Conservation (phyloP, 306 rosid species). For the Vigna trinervia region DNA sequence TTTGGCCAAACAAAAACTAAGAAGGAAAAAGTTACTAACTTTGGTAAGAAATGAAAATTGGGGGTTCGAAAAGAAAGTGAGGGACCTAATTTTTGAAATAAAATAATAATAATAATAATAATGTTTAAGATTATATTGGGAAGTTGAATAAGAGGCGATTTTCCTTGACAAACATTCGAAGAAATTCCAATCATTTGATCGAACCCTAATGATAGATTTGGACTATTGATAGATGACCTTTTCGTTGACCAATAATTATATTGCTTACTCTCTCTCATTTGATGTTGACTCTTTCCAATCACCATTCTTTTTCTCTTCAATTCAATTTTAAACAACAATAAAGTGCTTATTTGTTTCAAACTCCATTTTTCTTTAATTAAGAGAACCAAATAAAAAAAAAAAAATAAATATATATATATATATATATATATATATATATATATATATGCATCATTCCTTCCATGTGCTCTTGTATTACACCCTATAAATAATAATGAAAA, state of each 20-base stretch:
- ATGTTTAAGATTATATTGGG: background rate
- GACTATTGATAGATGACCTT: slow-evolving; percentile 45
- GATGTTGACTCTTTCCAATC: slow-evolving; percentile 48
- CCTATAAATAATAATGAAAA: no score
- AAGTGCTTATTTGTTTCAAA: slow-evolving; percentile 1
- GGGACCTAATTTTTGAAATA: background rate
- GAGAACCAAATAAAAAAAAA: background rate
- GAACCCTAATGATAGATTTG: slow-evolving; percentile 40
- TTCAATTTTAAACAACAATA: background rate
- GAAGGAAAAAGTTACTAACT: background rate
- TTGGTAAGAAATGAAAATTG: background rate
- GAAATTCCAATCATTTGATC: slow-evolving; percentile 43
- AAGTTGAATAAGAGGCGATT: slow-evolving; percentile 6
- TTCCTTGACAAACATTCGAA: slow-evolving; percentile 57
- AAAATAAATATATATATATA: no score
- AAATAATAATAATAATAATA: background rate
- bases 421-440: no score
- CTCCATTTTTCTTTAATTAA: background rate
- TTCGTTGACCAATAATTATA: slow-evolving; percentile 42
- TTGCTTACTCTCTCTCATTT: slow-evolving; percentile 44
- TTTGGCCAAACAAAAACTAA: background rate
- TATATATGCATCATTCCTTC: no score
- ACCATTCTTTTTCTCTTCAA: slow-evolving; percentile 7
- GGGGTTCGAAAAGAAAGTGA: background rate
- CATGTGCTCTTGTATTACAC: background rate